A percentile compares a stretch with the other conserved stretches of the same genome.
Conservation (phyloP, 2,329 filamentous ascomycete species). For the Diaporthe sp. region DNA sequence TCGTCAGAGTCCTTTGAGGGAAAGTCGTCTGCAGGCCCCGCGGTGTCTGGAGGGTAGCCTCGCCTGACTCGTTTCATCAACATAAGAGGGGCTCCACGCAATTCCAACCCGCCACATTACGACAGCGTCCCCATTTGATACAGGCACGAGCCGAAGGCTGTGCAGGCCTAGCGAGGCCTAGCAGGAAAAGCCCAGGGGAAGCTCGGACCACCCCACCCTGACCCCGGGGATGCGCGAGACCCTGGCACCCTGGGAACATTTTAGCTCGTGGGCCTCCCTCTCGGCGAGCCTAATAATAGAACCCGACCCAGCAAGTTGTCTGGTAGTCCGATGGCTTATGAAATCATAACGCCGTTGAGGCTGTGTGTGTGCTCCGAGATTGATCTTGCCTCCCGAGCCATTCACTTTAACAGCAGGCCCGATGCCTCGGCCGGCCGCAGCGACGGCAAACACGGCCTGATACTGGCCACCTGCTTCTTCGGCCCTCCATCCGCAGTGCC, state of each 20-base stretch:
- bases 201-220: conserved; percentile 21
- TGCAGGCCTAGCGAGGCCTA: conserved; percentile 10
- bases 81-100: conserved; percentile 19
- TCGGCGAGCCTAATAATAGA: conserved; percentile 20
- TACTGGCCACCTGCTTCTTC: conserved; percentile 24
- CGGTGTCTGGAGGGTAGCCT: not conserved
- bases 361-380: not conserved
- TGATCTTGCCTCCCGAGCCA: conserved; percentile 18
- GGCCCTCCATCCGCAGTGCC: conserved; percentile 8
- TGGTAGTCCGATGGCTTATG: not conserved
- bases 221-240: not conserved
- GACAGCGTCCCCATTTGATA: conserved; percentile 14
- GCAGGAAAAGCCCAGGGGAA: not conserved
- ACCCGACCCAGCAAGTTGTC: not conserved
- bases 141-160: conserved; percentile 20
- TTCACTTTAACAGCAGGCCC: not conserved
- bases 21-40: not conserved
- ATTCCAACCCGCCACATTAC: conserved; percentile 34
- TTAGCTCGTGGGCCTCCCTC: conserved; percentile 31
- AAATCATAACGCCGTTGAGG: conserved; percentile 17
- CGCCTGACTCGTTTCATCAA: conserved; percentile 30
- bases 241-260: not conserved
- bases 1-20: conserved; percentile 9
- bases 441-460: conserved; percentile 22
- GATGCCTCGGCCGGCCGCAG: conserved; percentile 22